Evolutionary conservation across 2,329 filamentous ascomycete genomes (phyloP).

Genomic region (Fusarium acutatum): DNA sequence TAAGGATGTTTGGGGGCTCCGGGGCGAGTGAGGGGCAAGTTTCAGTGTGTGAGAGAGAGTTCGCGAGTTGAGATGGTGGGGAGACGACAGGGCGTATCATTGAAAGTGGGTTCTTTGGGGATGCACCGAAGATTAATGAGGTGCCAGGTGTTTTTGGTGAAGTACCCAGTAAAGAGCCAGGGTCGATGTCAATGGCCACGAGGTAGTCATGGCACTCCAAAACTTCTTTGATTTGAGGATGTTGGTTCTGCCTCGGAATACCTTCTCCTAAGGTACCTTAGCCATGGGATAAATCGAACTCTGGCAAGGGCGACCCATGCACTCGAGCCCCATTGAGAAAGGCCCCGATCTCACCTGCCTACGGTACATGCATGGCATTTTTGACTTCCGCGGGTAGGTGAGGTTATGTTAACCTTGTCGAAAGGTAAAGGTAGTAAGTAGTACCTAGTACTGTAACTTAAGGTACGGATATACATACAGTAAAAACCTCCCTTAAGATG

Average conservation of each 20-base stretch:
- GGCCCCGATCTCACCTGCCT: constrained; percentile 30
- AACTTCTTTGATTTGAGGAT: not conserved
- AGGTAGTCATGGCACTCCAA: not conserved
- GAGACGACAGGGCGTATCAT: constrained; percentile 15
- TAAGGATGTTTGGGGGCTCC: constrained; percentile 21
- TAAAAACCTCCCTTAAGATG: not conserved
- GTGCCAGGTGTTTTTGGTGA: not conserved
- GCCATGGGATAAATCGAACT: not conserved
- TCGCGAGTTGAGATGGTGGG: constrained; percentile 11
- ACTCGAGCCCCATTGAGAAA: constrained; percentile 2
- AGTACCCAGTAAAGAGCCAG: not conserved
- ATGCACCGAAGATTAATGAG: not conserved
- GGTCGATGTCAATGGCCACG: constrained; percentile 8
- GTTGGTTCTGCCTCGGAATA: constrained; percentile 16
- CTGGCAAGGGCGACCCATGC: constrained; percentile 13
- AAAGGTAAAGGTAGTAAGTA: not conserved
- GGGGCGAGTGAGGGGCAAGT: constrained; percentile 31
- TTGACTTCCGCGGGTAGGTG: not conserved
- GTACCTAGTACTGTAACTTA: not conserved
- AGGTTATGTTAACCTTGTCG: not conserved
- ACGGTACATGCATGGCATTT: constrained; percentile 17
- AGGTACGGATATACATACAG: not conserved
- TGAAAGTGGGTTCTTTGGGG: constrained; percentile 17
- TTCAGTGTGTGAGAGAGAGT: constrained; percentile 32
- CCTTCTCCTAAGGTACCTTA: not conserved